Evolutionary conservation across 2,329 filamentous ascomycete genomes (phyloP).

Genomic region (Zasmidium angulare): DNA sequence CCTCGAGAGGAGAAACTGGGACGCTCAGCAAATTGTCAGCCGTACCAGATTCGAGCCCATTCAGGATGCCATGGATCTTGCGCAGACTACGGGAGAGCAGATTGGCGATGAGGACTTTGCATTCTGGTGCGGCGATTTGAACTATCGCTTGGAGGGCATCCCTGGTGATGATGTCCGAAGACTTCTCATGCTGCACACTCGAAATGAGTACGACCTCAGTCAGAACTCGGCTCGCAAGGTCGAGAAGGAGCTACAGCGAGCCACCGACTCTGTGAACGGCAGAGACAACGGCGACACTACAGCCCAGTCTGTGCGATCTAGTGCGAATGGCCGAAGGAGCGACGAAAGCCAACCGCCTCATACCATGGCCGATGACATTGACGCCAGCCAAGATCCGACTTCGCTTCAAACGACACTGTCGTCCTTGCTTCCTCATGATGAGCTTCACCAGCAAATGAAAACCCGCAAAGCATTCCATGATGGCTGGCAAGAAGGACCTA

Average conservation of each 20-base stretch:
- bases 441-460: slow-evolving; percentile 72
- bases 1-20: slow-evolving; percentile 85
- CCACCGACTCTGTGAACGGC: slow-evolving; percentile 26
- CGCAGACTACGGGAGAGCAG: slow-evolving; percentile 58
- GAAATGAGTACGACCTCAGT: slow-evolving; percentile 69
- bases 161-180: slow-evolving; percentile 87
- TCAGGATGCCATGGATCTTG: slow-evolving; percentile 61
- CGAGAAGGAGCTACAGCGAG: slow-evolving; percentile 35
- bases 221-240: slow-evolving; percentile 33
- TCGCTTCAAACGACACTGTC: slow-evolving; percentile 86
- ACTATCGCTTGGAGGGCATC: slow-evolving; percentile 85
- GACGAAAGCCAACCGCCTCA: slow-evolving; percentile 16
- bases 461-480: slow-evolving; percentile 81
- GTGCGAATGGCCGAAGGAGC: slow-evolving; percentile 13
- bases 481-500: slow-evolving; percentile 85
- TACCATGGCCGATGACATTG: slow-evolving; percentile 29
- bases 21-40: slow-evolving; percentile 73
- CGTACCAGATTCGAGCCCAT: slow-evolving; percentile 79
- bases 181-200: slow-evolving; percentile 77
- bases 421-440: slow-evolving; percentile 86
- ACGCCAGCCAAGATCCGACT: slow-evolving; percentile 70
- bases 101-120: slow-evolving; percentile 90
- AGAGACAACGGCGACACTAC: slow-evolving; percentile 6
- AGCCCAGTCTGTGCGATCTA: slow-evolving; percentile 11
- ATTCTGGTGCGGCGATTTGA: slow-evolving; percentile 96